Base-by-base conservation (phyloP, 148 eudicot genomes). In the Fagopyrum homotropicum region DNA sequence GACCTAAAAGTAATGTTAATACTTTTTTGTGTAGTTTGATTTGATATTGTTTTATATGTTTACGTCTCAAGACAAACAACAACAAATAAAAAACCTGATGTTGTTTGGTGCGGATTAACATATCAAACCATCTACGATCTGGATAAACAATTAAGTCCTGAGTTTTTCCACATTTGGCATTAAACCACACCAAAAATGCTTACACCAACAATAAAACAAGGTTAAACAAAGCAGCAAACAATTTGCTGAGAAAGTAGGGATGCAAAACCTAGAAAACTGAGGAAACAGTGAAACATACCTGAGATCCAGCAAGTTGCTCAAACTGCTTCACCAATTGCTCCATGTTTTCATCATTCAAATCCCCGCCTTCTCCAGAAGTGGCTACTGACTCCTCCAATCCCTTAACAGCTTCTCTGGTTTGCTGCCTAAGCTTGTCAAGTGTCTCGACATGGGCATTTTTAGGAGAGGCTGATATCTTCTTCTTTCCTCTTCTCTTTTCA, bases 301-400 rank as follows among this genome's bases (percentile, higher is more conserved):
- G 93, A 66, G 89, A 74, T 19, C 97, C 97, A 77, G 97, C 88
- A 64, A 91, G 86, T 76, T 90, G 87, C 87, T 93, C 98, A 83
- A 93, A 93, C 83, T 93, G 96, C 86, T 93, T 93, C 73, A 93
- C 93, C 93, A 88, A 93, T 60, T 93, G 93, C 81, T 93, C 98
- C 88, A 93, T 83, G 44, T 88, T 76, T 80, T 90, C 93, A 74
- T 79, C 80, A 22, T 80, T 81, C 48, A 86, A 80, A 76, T 73
- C 84, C 73, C 51, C 90, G 71, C 78, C 84, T 9, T 77, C 87
- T 75, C 78, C 82, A 5, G 87, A 71, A 51, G 77, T 82, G 8
- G 80, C 82, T 3, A 85, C 64, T 75, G 89, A 74, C 7, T 93
- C 87, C 80, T 95, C 99, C 77, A 95, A 82, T 47, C 89, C 93